Conservation (phyloP, 73 alveolate genomes). For the Blepharisma japonicum region DNA sequence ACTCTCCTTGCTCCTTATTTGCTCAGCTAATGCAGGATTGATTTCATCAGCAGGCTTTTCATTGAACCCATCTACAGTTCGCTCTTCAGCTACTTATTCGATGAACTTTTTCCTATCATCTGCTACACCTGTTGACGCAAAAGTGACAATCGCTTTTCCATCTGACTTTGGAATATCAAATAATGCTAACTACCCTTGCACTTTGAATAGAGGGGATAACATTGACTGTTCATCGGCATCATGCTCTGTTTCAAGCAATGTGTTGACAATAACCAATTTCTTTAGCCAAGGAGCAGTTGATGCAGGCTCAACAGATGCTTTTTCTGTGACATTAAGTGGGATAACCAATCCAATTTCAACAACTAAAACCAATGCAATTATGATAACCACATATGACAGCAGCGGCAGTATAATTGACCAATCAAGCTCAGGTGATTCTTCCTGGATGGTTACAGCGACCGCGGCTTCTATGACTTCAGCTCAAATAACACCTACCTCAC, state of each 20-base stretch:
- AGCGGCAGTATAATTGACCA: not conserved
- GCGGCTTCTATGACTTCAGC: not conserved
- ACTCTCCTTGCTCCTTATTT: too few relatives aligned
- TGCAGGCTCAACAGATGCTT: not conserved
- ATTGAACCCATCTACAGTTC: not conserved
- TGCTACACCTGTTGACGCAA: not conserved
- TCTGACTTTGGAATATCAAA: not conserved
- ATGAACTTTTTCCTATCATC: not conserved
- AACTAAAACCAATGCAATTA: not conserved
- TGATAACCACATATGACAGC: not conserved
- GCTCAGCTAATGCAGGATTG: too few relatives aligned
- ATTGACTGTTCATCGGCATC: not conserved
- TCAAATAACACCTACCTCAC: not conserved
- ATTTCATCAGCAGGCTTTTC: not conserved
- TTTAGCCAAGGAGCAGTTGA: not conserved
- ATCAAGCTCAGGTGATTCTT: too few relatives aligned
- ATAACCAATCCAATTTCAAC: not conserved
- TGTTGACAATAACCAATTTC: not conserved
- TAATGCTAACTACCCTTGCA: not conserved
- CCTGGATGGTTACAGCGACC: constrained; percentile 2
- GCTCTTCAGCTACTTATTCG: not conserved
- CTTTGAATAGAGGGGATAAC: not conserved
- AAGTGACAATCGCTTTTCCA: not conserved
- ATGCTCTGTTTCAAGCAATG: not conserved
- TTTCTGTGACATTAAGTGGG: not conserved